A percentile compares a stretch with the other conserved stretches of the same genome.
These are phyloP conservation scores for Cyclospora cayetanensis DNA, from an alignment of 169 alveolate genomes.

Conservation along the genomic window DNA sequence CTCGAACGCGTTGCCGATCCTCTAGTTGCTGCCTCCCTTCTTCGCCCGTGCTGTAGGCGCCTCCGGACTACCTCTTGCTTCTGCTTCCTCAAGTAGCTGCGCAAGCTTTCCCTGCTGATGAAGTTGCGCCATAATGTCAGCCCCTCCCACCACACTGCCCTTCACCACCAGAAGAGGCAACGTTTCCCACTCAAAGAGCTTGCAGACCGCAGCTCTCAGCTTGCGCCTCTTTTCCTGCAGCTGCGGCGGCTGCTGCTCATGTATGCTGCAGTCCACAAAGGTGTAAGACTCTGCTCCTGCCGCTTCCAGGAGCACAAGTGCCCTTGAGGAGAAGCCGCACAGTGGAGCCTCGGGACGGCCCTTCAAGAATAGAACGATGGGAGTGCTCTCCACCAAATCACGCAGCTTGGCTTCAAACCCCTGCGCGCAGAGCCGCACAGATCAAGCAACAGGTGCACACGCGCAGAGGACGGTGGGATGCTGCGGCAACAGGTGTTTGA, in stretches of 20 bases:
- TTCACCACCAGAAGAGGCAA: conserved; percentile 15
- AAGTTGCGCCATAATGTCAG: conserved; percentile 47
- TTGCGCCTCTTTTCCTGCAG: not conserved
- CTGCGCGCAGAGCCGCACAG: not conserved
- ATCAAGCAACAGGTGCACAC: not conserved
- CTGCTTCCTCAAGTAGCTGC: not conserved
- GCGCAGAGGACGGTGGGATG: not conserved
- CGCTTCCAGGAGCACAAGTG: not conserved
- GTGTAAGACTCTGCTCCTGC: not conserved
- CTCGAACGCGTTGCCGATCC: no score
- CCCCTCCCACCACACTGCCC: conserved; percentile 67
- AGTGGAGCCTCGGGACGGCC: conserved; percentile 86
- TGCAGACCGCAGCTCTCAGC: not conserved
- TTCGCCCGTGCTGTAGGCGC: not conserved
- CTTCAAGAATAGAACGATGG: conserved; percentile 81
- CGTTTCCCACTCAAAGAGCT: conserved; percentile 4
- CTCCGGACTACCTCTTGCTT: not conserved
- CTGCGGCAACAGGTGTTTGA: no score
- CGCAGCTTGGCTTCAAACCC: not conserved
- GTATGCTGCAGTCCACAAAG: conserved; percentile 1
- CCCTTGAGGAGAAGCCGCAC: conserved; percentile 82
- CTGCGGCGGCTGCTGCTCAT: not conserved
- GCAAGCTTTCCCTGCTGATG: conserved; percentile 1
- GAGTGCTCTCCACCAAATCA: conserved; percentile 53
- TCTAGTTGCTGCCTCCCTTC: not conserved